Evolutionary conservation across 768 basidiomycete genomes (phyloP), one percentile per base, ranked within the genome.

Genomic region (Tricholoma sp.): DNA sequence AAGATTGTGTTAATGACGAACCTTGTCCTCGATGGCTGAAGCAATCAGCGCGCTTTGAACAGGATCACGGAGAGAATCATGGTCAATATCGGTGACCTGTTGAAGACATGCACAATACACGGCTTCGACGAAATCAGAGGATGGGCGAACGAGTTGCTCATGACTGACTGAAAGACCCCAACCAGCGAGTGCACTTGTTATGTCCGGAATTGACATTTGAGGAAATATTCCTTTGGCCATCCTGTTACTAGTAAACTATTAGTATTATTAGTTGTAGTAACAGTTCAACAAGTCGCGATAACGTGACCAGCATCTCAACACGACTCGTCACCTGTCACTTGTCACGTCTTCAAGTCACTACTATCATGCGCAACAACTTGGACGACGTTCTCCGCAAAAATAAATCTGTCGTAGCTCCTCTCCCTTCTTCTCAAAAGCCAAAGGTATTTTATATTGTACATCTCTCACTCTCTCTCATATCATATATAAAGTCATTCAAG

Each of bases 31-130:
- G 18, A 78, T 73, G 10, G 79, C 77, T 0, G 83, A 75, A 2
- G 76, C 72, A 12, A 75, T 71, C 35, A 91, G 68, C 0, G 83
- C 77, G 32, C 74, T 76, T 59, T 86, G 80, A 0, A 81, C 76
- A 0, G 89, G 81, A 2, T 82, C 79, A 57, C 81, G 78, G 5
- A 93, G 77, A 27, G 72, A 69, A 8, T 85, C 83, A 32, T 80
- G 77, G 29, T 76, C 77, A 55, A 93, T 75, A 52, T 80, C 79
- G 5, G 86, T 86, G 57, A 90, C 83, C 64, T 88, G 85, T 41
- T 86, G 79, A 41, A 93, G 78, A 66, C 89, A 89, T 7, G 85
- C 82, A 57, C 75, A 77, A 71, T 88, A 92, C 18, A 91, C 80
- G 52, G 73, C 76, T 35, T 84, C 78, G 29, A 91, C 87, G 61